These are phyloP conservation scores for Medicago arabica DNA, from an alignment of 306 rosid genomes.

Conservation along the genomic window DNA sequence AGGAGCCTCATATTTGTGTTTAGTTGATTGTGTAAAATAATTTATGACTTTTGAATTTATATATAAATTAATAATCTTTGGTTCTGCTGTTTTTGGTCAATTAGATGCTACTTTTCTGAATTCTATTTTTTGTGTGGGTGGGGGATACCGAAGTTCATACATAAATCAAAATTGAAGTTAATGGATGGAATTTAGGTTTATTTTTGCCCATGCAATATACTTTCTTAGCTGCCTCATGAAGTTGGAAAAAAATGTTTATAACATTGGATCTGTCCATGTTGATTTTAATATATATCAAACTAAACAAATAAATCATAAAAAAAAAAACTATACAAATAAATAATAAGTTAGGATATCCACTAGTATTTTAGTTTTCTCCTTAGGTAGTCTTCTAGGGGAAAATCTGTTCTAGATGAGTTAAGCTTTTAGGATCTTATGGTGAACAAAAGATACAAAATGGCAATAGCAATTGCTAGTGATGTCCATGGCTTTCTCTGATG, in stretches of 20 bases:
- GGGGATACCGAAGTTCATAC: neutral
- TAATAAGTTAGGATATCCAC: too few relatives aligned
- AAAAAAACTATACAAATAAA: too few relatives aligned
- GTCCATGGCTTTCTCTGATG: too few relatives aligned
- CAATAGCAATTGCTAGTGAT: too few relatives aligned
- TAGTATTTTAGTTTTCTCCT: too few relatives aligned
- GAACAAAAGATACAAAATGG: too few relatives aligned
- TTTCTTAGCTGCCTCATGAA: neutral
- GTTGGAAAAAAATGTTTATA: neutral
- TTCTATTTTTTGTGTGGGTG: neutral
- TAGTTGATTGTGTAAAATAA: neutral
- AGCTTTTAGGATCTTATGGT: too few relatives aligned
- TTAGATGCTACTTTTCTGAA: neutral
- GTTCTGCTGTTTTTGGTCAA: neutral
- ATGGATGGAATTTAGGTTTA: neutral
- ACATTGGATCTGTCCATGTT: neutral
- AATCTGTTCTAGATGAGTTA: too few relatives aligned
- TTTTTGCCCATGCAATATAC: neutral
- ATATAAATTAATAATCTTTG: constrained; percentile 8
- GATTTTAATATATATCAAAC: constrained; percentile 4
- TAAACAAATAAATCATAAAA: neutral
- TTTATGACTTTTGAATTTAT: constrained; percentile 2
- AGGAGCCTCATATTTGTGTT: constrained; percentile 38
- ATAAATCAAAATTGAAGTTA: constrained; percentile 1
- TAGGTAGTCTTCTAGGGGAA: too few relatives aligned